Base-by-base conservation (phyloP, 129 eudicot genomes). In the Pulicaria dysenterica region DNA sequence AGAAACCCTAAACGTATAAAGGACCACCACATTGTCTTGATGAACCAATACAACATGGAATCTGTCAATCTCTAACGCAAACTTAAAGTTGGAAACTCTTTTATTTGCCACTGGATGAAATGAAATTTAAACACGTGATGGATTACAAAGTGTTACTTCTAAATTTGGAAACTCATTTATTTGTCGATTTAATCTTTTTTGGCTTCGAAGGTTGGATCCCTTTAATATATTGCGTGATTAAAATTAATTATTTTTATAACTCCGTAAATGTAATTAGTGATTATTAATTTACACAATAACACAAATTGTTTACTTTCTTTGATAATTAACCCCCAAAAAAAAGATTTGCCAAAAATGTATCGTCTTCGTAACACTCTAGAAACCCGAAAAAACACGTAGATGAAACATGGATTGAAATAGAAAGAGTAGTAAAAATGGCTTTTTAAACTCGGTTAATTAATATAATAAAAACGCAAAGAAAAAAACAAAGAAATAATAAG, bases 31-130 rank as follows among this genome's bases (percentile, higher is more conserved):
- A 61, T 70, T 80, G 81, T 73, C 78, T 49, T 67, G 65, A 80
- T 73, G 59, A 69, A 73, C 79, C 80, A 79, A 84, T 66, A 82
- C 68, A 81, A 69, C 58, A 70, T 44, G 78, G 87, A 55, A 72
- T 80, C 54, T 67, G 70, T 74, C 84, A 10, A 77, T 53, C 70
- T 74, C 84, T 67, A 67, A 48, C 55, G 19, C 50, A 59, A 44
- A 74, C 40, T 51, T 61, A 72, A 66, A 64, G 49, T 60, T 71
- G 43, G 68, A 17, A 24, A 49, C 8, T 75, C 16, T 16, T 67
- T 74, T 24, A 24, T 24, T 24, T 72, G 51, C 60, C 68, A 62
- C 58, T 80, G 36, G 24, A 45, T 14, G 78, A 49, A 60, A 58
- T 39, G 54, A 61, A 34, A 76, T 58, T 79, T 76, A 37, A 51